Percentiles rank a stretch among this genome's conserved stretches.
Conservation (phyloP, 2,329 filamentous ascomycete species). For the Calonectria fujianensis region DNA sequence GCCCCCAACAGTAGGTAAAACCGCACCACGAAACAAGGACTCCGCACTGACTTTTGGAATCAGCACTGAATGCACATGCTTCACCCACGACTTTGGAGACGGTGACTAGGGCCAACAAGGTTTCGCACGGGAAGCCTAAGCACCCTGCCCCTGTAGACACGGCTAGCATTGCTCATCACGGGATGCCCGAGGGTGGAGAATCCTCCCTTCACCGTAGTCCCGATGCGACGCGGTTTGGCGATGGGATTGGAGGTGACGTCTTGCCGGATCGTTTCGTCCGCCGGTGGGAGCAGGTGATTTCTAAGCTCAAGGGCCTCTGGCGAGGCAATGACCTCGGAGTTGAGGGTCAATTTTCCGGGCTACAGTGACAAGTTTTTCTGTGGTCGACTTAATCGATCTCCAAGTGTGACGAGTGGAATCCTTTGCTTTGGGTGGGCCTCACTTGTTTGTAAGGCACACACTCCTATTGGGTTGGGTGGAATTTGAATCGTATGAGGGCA, state of each 20-base stretch:
- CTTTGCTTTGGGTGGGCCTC: slow-evolving; percentile 1
- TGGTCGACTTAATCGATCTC: not conserved
- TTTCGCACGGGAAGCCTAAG: slow-evolving; percentile 26
- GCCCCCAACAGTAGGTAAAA: slow-evolving; percentile 44
- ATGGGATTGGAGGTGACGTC: slow-evolving; percentile 45
- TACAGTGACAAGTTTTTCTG: not conserved
- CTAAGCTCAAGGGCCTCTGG: slow-evolving; percentile 33
- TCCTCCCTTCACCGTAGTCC: slow-evolving; percentile 61
- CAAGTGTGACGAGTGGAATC: not conserved
- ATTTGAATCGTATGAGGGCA: slow-evolving; percentile 18
- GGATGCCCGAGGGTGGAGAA: slow-evolving; percentile 58
- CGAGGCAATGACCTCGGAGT: not conserved
- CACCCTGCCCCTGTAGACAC: slow-evolving; percentile 49
- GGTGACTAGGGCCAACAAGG: slow-evolving; percentile 40
- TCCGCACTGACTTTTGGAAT: slow-evolving; percentile 32
- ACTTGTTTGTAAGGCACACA: slow-evolving; percentile 5
- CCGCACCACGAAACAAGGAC: not conserved
- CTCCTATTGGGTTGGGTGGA: slow-evolving; percentile 2
- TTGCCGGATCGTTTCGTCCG: slow-evolving; percentile 37
- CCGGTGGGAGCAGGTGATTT: slow-evolving; percentile 40
- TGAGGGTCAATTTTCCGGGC: not conserved
- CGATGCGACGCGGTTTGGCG: slow-evolving; percentile 53
- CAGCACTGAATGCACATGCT: slow-evolving; percentile 11
- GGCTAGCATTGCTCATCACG: slow-evolving; percentile 36
- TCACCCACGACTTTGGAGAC: slow-evolving; percentile 51